Base-by-base conservation (phyloP, 2,329 filamentous ascomycete genomes). In the Conoideocrella luteorostrata region DNA sequence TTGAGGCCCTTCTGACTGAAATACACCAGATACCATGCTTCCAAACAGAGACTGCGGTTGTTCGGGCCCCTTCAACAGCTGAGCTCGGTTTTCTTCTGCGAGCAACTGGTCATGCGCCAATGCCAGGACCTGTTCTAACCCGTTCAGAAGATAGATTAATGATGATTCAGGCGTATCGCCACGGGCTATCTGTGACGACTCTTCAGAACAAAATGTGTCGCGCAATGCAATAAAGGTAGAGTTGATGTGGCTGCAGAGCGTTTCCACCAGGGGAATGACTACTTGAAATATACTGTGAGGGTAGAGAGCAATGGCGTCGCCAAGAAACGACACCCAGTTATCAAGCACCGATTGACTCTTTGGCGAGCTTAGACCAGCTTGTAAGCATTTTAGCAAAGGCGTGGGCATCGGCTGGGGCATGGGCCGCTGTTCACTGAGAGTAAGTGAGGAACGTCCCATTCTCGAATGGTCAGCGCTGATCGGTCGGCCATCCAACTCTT, bases 1-100 rank as follows among this genome's bases (percentile, higher is more conserved):
- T 48, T 90, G 86, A 2, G 77, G 81, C 1, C 78, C 72, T 47
- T 96, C 89, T 1, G 85, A 79, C 29, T 88, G 77, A 59, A 95
- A 95, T 0, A 95, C 87, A 2, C 88, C 88, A 1, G 89, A 93
- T 2, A 95, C 87, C 80, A 96, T 95, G 53, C 88, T 95, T 35
- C 89, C 89, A 57, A 97, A 95, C 60, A 96, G 91, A 5, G 88
- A 84, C 58, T 90, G 87, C 12, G 84, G 80, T 52, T 88, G 86
- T 56, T 94, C 87, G 18, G 88, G 87, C 47, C 81, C 84, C 66
- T 95, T 95, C 34, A 75, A 69, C 26, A 79, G 69, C 44, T 82
- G 78, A 34, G 75, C 74, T 49, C 78, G 80, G 32, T 81, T 77
- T 63, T 95, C 88, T 53, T 95, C 88, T 20, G 75, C 70, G 40